A percentile compares a stretch with the other conserved stretches of the same genome.
Evolutionary conservation across 208 protist genomes (phyloP).

Genomic region (Acanthamoeba royreba): DNA sequence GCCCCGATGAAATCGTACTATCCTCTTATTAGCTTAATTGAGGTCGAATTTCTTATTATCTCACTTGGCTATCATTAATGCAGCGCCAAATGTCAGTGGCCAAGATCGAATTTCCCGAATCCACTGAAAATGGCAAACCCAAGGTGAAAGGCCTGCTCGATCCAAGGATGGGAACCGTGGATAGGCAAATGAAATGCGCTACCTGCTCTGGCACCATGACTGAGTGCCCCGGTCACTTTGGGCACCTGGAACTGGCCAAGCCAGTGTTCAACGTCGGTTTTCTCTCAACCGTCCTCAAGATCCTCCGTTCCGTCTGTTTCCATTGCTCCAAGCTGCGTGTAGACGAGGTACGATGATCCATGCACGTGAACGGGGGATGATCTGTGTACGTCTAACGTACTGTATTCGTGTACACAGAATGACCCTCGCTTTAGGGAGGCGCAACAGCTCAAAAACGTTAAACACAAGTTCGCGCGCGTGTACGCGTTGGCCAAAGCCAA

Average conservation of each 20-base stretch:
- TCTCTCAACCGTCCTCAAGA: constrained; percentile 90
- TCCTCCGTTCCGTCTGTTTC: constrained; percentile 96
- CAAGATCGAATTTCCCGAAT: constrained; percentile 64
- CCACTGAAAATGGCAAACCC: constrained; percentile 73
- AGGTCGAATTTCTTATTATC: no score
- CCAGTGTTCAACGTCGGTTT: constrained; percentile 98
- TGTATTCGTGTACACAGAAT: not conserved
- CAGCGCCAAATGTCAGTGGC: constrained; percentile 78
- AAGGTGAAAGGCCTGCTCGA: constrained; percentile 81
- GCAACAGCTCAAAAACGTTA: constrained; percentile 63
- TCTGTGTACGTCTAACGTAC: no score
- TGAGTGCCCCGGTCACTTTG: constrained; percentile 97
- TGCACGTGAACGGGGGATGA: no score
- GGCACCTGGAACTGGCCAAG: constrained; percentile 96
- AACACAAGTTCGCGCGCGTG: constrained; percentile 56
- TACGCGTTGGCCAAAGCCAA: constrained; percentile 71
- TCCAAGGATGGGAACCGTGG: constrained; percentile 83
- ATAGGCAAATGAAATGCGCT: constrained; percentile 71
- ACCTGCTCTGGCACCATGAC: constrained; percentile 70
- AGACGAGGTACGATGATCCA: constrained; percentile 63
- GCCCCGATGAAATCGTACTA: constrained; percentile 84
- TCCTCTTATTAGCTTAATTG: not conserved
- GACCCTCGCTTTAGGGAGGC: constrained; percentile 47
- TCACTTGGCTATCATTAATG: not conserved
- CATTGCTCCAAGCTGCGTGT: constrained; percentile 91